Conservation (phyloP, 2,329 filamentous ascomycete species). For the Blastomyces parvus region DNA sequence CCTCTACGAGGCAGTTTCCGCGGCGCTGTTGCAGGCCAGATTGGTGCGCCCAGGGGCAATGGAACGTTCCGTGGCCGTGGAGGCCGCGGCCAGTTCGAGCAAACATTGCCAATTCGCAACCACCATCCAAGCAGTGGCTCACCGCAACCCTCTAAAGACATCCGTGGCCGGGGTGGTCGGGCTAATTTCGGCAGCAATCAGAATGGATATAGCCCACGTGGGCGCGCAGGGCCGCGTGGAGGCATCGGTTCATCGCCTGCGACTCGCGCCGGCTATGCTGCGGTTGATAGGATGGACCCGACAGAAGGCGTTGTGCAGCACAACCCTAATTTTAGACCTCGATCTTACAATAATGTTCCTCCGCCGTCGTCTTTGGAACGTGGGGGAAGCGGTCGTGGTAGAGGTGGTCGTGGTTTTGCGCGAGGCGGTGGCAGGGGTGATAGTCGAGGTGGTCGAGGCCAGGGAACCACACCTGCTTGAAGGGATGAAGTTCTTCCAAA, state of each 20-base stretch:
- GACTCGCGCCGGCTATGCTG: slow-evolving; percentile 22
- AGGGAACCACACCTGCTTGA: slow-evolving; percentile 3
- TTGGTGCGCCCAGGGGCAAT: slow-evolving; percentile 29
- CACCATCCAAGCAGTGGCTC: slow-evolving; percentile 13
- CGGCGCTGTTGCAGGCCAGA: slow-evolving; percentile 44
- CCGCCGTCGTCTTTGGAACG: slow-evolving; percentile 30
- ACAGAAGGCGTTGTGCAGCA: slow-evolving; percentile 41
- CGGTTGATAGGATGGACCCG: slow-evolving; percentile 39
- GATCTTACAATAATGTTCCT: slow-evolving; percentile 40
- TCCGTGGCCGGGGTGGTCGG: slow-evolving; percentile 11
- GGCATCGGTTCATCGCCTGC: slow-evolving; percentile 1
- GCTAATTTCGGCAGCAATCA: background rate
- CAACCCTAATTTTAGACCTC: slow-evolving; percentile 45
- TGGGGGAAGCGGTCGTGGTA: slow-evolving; percentile 21
- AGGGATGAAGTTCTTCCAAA: background rate
- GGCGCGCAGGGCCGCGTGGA: slow-evolving; percentile 1
- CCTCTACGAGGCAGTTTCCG: slow-evolving; percentile 52
- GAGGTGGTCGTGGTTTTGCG: slow-evolving; percentile 9
- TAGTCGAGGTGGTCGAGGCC: slow-evolving; percentile 7
- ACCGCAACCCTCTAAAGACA: slow-evolving; percentile 1
- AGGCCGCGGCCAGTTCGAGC: slow-evolving; percentile 25
- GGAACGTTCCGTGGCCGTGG: slow-evolving; percentile 31
- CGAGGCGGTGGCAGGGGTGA: slow-evolving; percentile 14
- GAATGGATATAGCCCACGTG: slow-evolving; percentile 6
- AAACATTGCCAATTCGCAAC: slow-evolving; percentile 20